Conservation (phyloP, 2,329 filamentous ascomycete species). For the Aspergillus clavatus region DNA sequence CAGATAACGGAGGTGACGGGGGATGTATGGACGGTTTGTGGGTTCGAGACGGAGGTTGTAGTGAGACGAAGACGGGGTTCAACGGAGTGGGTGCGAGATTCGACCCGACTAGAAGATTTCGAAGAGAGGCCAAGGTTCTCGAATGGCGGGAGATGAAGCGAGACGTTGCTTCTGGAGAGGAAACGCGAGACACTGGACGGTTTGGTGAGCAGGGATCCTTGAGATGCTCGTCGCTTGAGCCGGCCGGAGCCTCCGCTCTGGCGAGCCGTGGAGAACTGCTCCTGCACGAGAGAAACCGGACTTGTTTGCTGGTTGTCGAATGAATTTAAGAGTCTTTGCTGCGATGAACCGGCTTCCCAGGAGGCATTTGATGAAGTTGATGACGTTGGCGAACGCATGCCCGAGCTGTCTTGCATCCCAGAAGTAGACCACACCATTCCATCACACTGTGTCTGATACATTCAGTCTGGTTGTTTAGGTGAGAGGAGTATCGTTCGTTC, state of each 20-base stretch:
- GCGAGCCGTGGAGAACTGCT: constrained; percentile 10
- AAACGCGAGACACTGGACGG: constrained; percentile 34
- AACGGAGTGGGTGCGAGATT: constrained; percentile 24
- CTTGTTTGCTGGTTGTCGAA: constrained; percentile 12
- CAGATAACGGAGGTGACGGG: constrained; percentile 32
- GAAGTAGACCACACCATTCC: constrained; percentile 25
- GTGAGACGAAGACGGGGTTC: constrained; percentile 29
- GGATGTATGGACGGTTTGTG: constrained; percentile 23
- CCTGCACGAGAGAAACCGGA: constrained; percentile 20
- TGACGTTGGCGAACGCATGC: constrained; percentile 26
- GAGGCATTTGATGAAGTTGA: constrained; percentile 16
- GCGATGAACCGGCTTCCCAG: constrained; percentile 13
- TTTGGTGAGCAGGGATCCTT: constrained; percentile 32
- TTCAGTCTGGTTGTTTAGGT: constrained; percentile 21
- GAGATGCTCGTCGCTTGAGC: constrained; percentile 34
- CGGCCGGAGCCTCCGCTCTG: constrained; percentile 19
- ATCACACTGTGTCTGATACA: constrained; percentile 31
- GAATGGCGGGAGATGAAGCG: constrained; percentile 51
- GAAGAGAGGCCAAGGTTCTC: constrained; percentile 41
- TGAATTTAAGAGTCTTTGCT: constrained; percentile 12
- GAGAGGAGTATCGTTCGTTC: constrained; percentile 13
- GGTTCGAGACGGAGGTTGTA: constrained; percentile 35
- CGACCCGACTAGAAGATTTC: constrained; percentile 19
- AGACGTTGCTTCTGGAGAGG: constrained; percentile 31
- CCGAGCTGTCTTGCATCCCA: constrained; percentile 21